Percentiles rank a stretch among this genome's conserved stretches.
These are phyloP conservation scores for Herpetomonas samuelpessoai DNA, from an alignment of 208 protist species.

Conservation along the genomic window DNA sequence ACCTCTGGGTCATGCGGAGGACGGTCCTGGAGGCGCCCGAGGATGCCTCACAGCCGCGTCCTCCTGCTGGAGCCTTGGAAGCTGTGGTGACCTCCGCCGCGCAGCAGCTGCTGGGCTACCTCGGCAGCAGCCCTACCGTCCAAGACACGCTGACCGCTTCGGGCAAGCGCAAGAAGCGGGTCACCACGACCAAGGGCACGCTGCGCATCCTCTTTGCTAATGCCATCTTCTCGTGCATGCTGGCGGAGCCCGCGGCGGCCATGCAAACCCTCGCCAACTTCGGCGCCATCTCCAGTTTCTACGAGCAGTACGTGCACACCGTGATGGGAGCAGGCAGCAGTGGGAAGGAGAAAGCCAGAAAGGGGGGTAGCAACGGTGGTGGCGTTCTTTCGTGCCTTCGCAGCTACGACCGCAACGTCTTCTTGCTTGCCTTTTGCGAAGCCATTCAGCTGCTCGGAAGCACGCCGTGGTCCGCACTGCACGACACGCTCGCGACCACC, in stretches of 20 bases:
- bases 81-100: slow-evolving; percentile 38
- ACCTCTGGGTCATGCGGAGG: slow-evolving; percentile 35
- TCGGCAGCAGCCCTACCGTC: slow-evolving; percentile 24
- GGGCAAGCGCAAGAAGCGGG: too few relatives aligned
- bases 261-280: slow-evolving; percentile 31
- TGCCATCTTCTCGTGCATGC: slow-evolving; percentile 55
- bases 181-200: too few relatives aligned
- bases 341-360: too few relatives aligned
- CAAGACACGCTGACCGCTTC: too few relatives aligned
- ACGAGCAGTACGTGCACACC: slow-evolving; percentile 59
- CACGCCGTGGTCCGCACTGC: too few relatives aligned
- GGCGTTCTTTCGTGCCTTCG: slow-evolving; percentile 34
- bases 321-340: too few relatives aligned
- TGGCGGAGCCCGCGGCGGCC: slow-evolving; percentile 36
- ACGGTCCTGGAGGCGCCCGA: too few relatives aligned
- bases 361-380: slow-evolving; percentile 12
- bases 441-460: slow-evolving; percentile 19
- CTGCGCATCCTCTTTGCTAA: slow-evolving; percentile 68
- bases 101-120: slow-evolving; percentile 26
- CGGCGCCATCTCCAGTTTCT: slow-evolving; percentile 33
- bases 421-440: slow-evolving; percentile 45
- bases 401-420: slow-evolving; percentile 68
- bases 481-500: slow-evolving; percentile 34
- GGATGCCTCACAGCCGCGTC: too few relatives aligned
- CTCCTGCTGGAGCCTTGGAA: too few relatives aligned